A percentile compares a stretch with the other conserved stretches of the same genome.
Evolutionary conservation across 768 basidiomycete genomes (phyloP).

Genomic region (Kwoniella dejecticola): DNA sequence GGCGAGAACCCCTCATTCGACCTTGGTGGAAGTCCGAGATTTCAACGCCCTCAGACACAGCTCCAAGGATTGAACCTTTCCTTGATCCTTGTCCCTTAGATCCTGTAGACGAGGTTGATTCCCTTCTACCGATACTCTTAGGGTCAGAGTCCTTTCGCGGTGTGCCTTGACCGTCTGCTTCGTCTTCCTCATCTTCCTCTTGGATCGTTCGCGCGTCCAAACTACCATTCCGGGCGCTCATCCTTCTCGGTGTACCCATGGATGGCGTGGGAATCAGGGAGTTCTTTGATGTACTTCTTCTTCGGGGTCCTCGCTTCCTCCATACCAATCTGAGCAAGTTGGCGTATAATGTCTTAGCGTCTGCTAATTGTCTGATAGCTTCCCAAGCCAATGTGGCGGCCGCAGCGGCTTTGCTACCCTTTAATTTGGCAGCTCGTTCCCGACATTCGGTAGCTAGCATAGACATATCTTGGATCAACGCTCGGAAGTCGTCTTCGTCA

Average conservation of each 20-base stretch:
- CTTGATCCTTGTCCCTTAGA: slow-evolving; percentile 16
- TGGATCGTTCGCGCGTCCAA: slow-evolving; percentile 36
- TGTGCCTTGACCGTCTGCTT: background rate
- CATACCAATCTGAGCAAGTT: slow-evolving; percentile 49
- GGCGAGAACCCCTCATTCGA: slow-evolving; percentile 13
- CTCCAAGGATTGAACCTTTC: slow-evolving; percentile 27
- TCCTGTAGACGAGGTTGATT: slow-evolving; percentile 18
- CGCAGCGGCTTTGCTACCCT: slow-evolving; percentile 41
- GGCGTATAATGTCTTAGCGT: slow-evolving; percentile 46
- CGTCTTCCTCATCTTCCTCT: slow-evolving; percentile 43
- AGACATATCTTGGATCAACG: slow-evolving; percentile 46
- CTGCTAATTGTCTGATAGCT: slow-evolving; percentile 48
- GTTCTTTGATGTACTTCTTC: slow-evolving; percentile 10
- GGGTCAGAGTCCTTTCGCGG: background rate
- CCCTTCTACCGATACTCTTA: slow-evolving; percentile 4
- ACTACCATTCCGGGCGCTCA: slow-evolving; percentile 10
- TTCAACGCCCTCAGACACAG: slow-evolving; percentile 25
- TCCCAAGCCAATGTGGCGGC: slow-evolving; percentile 47
- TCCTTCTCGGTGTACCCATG: background rate
- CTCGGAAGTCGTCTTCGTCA: slow-evolving; percentile 53
- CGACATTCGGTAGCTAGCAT: slow-evolving; percentile 46
- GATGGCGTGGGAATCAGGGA: background rate
- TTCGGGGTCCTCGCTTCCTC: slow-evolving; percentile 33
- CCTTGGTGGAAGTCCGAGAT: slow-evolving; percentile 25
- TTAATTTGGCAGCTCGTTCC: slow-evolving; percentile 48